Evolutionary conservation across 78 protist genomes (phyloP), one percentile per base, ranked within the genome.

Genomic region (Dictyostelium purpureum): DNA sequence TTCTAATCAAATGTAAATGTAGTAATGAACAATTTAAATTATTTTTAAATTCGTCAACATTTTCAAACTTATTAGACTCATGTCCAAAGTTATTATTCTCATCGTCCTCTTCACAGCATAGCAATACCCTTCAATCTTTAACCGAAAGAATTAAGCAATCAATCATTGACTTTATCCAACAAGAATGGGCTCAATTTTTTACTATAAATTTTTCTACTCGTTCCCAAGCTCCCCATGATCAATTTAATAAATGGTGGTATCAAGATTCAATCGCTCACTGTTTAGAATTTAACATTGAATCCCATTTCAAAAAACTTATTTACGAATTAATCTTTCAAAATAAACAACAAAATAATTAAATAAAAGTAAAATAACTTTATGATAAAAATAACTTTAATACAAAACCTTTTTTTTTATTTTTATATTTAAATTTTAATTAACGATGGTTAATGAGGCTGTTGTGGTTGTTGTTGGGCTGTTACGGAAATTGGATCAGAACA

Each of bases 111-210:
- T n/a, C n/a, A n/a, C 54, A 49, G 54, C 54, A 49, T 14, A 38
- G 16, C 28, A 67, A 38, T 38, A 14, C 37, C 21, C 12, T 38
- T 21, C n/a, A 43, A 67, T 67, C 37, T 67, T 21, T 10, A 18
- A 67, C 37, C 37, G n/a, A n/a, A n/a, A 33, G 76, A 67, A 37
- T 67, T 19, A 21, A 67, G 21, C 16, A 19, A 33, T 38, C 76
- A 40, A 67, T 67, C 2, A 40, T 38, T 40, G 43, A 67, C 11
- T 67, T 38, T 33, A 33, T 67, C 14, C 51, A 38, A 38, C 76
- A 67, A 67, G 76, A 67, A 67, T 67, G 76, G 76, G 76, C 76
- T 37, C 54, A 67, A 10, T 67, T 67, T 33, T 67, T 67, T 42
- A 67, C 76, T 14, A 14, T 11, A 7, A 42, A 38, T 38, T 67